Evolutionary conservation across 306 rosid genomes (phyloP), one percentile per base, ranked within the genome.

Genomic region (Cucurbita moschata): DNA sequence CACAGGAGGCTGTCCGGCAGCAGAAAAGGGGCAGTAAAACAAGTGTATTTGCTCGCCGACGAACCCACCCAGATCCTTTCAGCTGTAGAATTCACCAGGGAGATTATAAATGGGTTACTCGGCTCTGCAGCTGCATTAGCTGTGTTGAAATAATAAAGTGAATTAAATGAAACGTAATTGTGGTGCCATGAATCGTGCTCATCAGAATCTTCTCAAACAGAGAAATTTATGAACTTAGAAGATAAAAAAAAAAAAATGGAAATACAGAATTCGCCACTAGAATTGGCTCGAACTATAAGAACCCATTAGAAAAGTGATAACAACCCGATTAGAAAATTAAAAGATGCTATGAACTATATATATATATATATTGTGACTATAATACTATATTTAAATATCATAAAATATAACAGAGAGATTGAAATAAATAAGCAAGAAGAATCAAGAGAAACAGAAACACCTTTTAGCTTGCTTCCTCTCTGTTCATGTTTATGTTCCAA

Each of bases 31-130:
- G 9, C 13, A 67, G 10, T 73, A 42, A 46, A 55, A 49, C 23
- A 54, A 26, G 70, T 74, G 77, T 74, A 37, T 74, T 13, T 74
- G 71, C 70, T 74, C 77, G 14, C 77, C 77, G 11, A 74, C 77
- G 3, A 74, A 74, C 42, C 35, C 77, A 74, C 46, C 77, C 59
- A 38, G 77, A 70, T 13, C 60, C 77, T 15, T 74, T 59, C 71
- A 21, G 58, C 11, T 74, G 77, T 60, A 59, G 77, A 43, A 59
- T 40, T 35, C 77, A 74, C 30, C 77, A 47, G 1, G 10, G 12
- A 19, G 70, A 74, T 7, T 74, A 74, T 53, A 74, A 10, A 60
- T 74, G 59, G 77, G 77, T 74, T 19, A 43, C 47, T 37, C 77
- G 77, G 9, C 15, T 44, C 12, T 57, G 63, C 47, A 43, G 10